Conservation (phyloP, 2,329 filamentous ascomycete species). For the Fusarium cyanostomum region DNA sequence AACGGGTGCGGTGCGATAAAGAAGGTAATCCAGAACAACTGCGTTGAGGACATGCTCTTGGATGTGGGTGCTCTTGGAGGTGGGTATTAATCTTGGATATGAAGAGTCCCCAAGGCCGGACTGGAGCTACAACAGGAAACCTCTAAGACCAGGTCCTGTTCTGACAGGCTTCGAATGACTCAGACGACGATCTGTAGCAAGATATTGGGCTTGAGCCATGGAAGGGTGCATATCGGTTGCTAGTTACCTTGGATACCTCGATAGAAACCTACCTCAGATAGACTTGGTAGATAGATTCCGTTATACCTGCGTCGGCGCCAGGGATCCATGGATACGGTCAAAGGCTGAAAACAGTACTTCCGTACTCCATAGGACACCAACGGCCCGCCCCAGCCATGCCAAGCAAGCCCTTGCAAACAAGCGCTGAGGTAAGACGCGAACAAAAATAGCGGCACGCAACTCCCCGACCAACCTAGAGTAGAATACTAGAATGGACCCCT, state of each 20-base stretch:
- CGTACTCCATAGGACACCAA: background rate
- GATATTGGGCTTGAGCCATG: too few species aligned
- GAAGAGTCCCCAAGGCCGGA: background rate
- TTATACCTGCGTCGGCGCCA: too few species aligned
- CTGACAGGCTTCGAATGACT: too few species aligned
- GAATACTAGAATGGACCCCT: conserved; percentile 17
- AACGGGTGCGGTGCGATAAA: conserved; percentile 5
- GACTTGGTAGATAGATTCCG: too few species aligned
- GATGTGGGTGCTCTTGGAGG: background rate
- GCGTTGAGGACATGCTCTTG: background rate
- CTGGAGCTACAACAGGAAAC: background rate
- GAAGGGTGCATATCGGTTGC: too few species aligned
- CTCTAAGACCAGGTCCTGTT: background rate
- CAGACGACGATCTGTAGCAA: too few species aligned
- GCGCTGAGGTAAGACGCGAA: conserved; percentile 19
- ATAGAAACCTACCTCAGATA: too few species aligned
- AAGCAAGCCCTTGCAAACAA: background rate
- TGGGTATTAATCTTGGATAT: background rate
- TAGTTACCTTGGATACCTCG: background rate
- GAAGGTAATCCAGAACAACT: background rate
- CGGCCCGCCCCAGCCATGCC: background rate
- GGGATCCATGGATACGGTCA: too few species aligned
- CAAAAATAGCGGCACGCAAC: background rate
- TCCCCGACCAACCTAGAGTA: background rate
- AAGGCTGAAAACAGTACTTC: too few species aligned